These are phyloP conservation scores for Draba incana DNA, from an alignment of 345 rosid species.

Conservation along the genomic window DNA sequence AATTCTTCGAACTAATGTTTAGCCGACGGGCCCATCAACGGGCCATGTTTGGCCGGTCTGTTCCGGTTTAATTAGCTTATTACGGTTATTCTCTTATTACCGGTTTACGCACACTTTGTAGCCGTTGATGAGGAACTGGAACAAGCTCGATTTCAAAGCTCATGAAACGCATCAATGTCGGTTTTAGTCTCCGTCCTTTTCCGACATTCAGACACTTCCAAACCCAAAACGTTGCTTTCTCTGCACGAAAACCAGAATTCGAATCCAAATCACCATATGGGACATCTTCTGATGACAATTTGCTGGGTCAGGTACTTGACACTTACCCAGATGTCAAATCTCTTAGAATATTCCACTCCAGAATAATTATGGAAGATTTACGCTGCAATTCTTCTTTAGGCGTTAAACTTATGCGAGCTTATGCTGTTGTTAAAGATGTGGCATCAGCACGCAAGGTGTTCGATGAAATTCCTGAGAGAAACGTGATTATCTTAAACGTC, in stretches of 20 bases:
- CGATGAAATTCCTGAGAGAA: conserved; percentile 67
- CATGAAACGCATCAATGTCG: conserved; percentile 50
- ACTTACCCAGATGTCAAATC: conserved; percentile 54
- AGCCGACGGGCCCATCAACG: background rate
- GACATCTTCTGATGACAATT: conserved; percentile 34
- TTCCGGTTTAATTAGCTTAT: conserved; percentile 9
- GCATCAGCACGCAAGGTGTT: conserved; percentile 59
- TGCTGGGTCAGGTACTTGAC: conserved; percentile 54
- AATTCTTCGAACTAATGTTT: no score
- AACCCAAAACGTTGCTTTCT: conserved; percentile 20
- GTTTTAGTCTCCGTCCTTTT: conserved; percentile 42
- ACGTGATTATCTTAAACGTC: conserved; percentile 68
- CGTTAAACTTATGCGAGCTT: conserved; percentile 67
- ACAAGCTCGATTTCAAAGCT: conserved; percentile 35
- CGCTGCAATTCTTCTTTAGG: conserved; percentile 51
- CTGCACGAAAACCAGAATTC: conserved; percentile 22
- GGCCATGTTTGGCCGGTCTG: conserved; percentile 15
- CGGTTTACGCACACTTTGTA: conserved; percentile 1
- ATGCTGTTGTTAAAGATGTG: conserved; percentile 52
- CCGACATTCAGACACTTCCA: conserved; percentile 28
- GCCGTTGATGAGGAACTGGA: conserved; percentile 2
- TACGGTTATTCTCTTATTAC: background rate
- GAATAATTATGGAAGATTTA: conserved; percentile 41
- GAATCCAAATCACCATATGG: conserved; percentile 17
- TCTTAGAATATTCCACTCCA: conserved; percentile 52